Evolutionary conservation across 495 filamentous ascomycete genomes (phyloP).

Genomic region (Penicillium crystallinum): DNA sequence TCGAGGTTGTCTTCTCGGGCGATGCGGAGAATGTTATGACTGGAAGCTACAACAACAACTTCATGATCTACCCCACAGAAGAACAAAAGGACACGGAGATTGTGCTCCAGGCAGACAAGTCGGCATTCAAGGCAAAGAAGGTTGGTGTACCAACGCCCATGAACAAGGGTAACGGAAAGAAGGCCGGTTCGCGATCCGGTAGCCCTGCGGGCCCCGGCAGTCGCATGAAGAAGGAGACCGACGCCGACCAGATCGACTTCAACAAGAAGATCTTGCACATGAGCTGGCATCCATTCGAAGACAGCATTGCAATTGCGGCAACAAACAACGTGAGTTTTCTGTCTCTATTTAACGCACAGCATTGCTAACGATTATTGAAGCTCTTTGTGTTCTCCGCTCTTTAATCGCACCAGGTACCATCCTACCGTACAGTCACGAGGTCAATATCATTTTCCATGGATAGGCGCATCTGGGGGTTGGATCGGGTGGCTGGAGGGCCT

Average conservation of each 20-base stretch:
- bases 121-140: slow-evolving; percentile 99
- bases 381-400: slow-evolving; percentile 99
- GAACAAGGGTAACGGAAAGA: slow-evolving; percentile 80
- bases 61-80: slow-evolving; percentile 99
- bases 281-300: slow-evolving; percentile 99
- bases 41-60: slow-evolving; percentile 99
- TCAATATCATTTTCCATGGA: slow-evolving; percentile 25
- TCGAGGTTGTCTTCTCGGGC: slow-evolving; percentile 97
- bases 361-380: slow-evolving; percentile 35
- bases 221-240: slow-evolving; percentile 97
- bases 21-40: slow-evolving; percentile 99
- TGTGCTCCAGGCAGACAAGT: slow-evolving; percentile 96
- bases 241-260: slow-evolving; percentile 99
- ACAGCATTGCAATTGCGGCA: slow-evolving; percentile 98
- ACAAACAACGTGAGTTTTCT: slow-evolving; percentile 86
- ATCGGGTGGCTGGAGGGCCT: slow-evolving; percentile 16
- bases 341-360: background rate
- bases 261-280: slow-evolving; percentile 99
- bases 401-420: slow-evolving; percentile 41
- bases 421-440: slow-evolving; percentile 7
- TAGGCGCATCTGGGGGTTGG: slow-evolving; percentile 24
- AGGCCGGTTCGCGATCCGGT: slow-evolving; percentile 74
- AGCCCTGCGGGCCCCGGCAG: slow-evolving; percentile 89
- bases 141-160: slow-evolving; percentile 97
- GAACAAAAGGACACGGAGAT: slow-evolving; percentile 95